These are phyloP conservation scores for Austroboletus niveus DNA, from an alignment of 1,284 basidiomycete species.

Conservation along the genomic window DNA sequence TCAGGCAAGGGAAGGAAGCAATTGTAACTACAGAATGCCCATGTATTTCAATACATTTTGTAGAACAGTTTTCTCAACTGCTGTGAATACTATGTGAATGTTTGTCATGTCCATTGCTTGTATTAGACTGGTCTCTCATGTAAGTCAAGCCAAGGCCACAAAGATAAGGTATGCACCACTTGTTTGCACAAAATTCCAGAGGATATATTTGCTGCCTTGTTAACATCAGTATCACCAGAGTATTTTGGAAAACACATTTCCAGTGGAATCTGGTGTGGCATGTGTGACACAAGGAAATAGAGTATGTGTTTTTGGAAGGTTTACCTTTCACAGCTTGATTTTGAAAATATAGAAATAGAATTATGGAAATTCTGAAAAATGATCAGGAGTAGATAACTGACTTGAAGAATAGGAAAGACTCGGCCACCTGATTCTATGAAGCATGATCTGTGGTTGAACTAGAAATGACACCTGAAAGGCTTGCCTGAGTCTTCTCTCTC, in stretches of 20 bases:
- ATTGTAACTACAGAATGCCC: conserved; percentile 56
- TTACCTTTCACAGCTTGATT: conserved; percentile 82
- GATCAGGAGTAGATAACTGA: conserved; percentile 97
- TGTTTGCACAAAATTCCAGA: conserved; percentile 96
- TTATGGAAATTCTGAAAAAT: conserved; percentile 93
- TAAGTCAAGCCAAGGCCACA: rapidly evolving
- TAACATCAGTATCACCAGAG: conserved; percentile 90
- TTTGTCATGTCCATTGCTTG: conserved; percentile 81
- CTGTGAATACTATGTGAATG: conserved; percentile 91
- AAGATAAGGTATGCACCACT: conserved; percentile 73
- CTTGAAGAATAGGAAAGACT: conserved; percentile 92
- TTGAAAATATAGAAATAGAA: conserved; percentile 95
- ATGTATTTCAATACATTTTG: conserved; percentile 86
- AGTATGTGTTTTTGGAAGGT: neutral
- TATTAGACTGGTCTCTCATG: conserved; percentile 52
- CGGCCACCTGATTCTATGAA: conserved; percentile 90
- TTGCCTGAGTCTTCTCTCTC: conserved; percentile 76
- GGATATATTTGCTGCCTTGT: conserved; percentile 98
- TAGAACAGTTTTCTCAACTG: conserved; percentile 96
- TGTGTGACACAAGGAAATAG: conserved; percentile 8
- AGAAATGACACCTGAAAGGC: conserved; percentile 34
- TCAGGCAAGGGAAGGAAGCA: neutral
- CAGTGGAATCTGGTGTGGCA: conserved; percentile 59
- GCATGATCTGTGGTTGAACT: neutral
- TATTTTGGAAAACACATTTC: conserved; percentile 95